Evolutionary conservation across 2,329 filamentous ascomycete genomes (phyloP), one percentile per base, ranked within the genome.

Genomic region (Trichoderma koningii): DNA sequence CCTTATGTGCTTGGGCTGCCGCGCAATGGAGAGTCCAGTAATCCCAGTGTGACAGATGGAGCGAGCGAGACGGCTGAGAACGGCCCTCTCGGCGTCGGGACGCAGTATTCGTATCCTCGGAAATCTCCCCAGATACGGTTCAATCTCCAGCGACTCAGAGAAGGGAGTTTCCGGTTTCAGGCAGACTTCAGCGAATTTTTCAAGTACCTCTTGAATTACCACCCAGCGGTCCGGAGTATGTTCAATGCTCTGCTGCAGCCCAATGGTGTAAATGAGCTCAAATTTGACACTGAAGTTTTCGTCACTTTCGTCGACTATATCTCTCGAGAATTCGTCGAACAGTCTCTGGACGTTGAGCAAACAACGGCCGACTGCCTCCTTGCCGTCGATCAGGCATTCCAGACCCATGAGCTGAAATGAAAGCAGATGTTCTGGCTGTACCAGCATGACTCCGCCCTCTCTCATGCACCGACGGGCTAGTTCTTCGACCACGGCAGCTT

Each of bases 251-350:
- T 72, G 70, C 65, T 87, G 83, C 0, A 71, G 66, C 0, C 87
- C 87, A 69, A 89, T 82, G 0, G 86, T 88, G 65, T 90, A 89
- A 1, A 89, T 77, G 0, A 89, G 72, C 69, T 90, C 85, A 45
- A 87, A 88, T 53, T 83, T 84, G 4, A 82, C 79, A 50, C 80
- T 85, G 50, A 89, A 83, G 62, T 85, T 85, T 64, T 89, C 86
- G 55, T 90, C 88, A 45, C 84, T 87, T 72, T 90, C 87, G 64
- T 90, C 87, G 0, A 90, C 77, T 2, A 90, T 79, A 66, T 89
- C 86, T 0, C 85, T 76, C 0, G 81, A 78, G 2, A 73, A 66
- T 0, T 56, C 34, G 83, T 73, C 1, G 88, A 75, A 67, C 80
- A 83, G 0, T 74, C 26, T 38, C n/a, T 85, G 81, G 0, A 74